Evolutionary conservation across 2,329 filamentous ascomycete species (phyloP).

Genomic region (Trichoderma asperellum): DNA sequence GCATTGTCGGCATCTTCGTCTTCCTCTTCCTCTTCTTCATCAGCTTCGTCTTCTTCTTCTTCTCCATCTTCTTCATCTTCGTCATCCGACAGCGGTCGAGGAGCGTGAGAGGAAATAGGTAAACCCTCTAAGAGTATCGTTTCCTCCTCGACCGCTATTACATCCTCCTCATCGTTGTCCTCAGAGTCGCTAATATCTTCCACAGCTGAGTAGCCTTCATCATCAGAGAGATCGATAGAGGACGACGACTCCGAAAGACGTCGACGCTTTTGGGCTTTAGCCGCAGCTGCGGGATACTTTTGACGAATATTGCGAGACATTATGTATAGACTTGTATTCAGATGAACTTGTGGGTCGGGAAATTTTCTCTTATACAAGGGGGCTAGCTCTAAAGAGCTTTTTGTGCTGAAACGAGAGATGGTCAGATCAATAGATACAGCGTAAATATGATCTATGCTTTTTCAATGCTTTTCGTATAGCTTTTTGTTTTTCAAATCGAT

Average conservation of each 20-base stretch:
- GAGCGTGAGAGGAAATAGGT: slow-evolving; percentile 48
- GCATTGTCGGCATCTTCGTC: slow-evolving; percentile 49
- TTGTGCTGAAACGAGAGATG: neutral
- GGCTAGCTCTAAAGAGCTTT: neutral
- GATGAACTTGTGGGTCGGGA: slow-evolving; percentile 12
- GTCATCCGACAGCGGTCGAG: slow-evolving; percentile 53
- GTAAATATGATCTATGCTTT: slow-evolving; percentile 4
- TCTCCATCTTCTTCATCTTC: slow-evolving; percentile 46
- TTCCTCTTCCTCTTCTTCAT: slow-evolving; percentile 46
- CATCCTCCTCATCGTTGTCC: slow-evolving; percentile 77
- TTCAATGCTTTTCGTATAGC: neutral
- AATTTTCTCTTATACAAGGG: slow-evolving; percentile 10
- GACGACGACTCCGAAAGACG: slow-evolving; percentile 60
- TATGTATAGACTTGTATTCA: slow-evolving; percentile 25
- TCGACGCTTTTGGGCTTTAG: slow-evolving; percentile 53
- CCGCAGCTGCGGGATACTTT: slow-evolving; percentile 50
- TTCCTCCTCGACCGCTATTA: slow-evolving; percentile 77
- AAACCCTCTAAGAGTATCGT: slow-evolving; percentile 62
- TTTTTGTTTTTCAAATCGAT: neutral
- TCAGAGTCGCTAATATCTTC: slow-evolving; percentile 79
- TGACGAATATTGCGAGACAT: slow-evolving; percentile 61
- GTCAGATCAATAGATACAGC: neutral
- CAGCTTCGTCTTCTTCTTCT: slow-evolving; percentile 41
- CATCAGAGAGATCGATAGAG: slow-evolving; percentile 64
- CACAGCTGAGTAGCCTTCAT: slow-evolving; percentile 74